Evolutionary conservation across 2,329 filamentous ascomycete genomes (phyloP), one percentile per base, ranked within the genome.

Genomic region (Hypoxylon sp.): DNA sequence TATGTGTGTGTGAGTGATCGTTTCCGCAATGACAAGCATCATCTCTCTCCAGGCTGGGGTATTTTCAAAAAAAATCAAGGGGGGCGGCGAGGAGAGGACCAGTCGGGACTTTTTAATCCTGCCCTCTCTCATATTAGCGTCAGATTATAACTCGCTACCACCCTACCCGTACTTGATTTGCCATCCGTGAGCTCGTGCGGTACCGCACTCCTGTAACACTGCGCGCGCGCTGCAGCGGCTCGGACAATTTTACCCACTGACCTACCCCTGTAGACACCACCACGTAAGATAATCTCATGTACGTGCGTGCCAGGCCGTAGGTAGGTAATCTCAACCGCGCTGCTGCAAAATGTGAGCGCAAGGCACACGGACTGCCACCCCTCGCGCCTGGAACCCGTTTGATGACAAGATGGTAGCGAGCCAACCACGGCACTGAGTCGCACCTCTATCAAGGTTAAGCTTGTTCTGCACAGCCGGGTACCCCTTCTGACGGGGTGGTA

Each of bases 241-340:
- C 68, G 68, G 68, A 70, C 65, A 70, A 68, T 68, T 70, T 69
- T 67, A 62, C 61, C 67, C 64, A 69, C 46, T 67, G 61, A 38
- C 58, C 33, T 40, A 62, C 58, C 64, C 66, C 64, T 62, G 64
- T 45, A 60, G 46, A 52, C 49, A 44, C 22, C 46, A 45, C 61
- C 48, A 64, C 59, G 58, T 66, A 66, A 68, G 66, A 66, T 64
- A 66, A 68, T 66, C 55, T 57, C 51, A 55, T 55, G 53, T 64
- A 40, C 20, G 36, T 40, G 20, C 36, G 36, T 40, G 36, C 36
- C 51, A 61, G 30, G 56, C 45, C 32, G 49, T 50, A 46, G 61
- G 57, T 59, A 68, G 65, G 61, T 55, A 68, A 68, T 68, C 61
- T 65, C 57, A 49, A 68, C 65, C 52, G 64, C 57, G 50, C 54